Base-by-base conservation (phyloP, 148 eudicot species). In the Fagopyrum esculentum region DNA sequence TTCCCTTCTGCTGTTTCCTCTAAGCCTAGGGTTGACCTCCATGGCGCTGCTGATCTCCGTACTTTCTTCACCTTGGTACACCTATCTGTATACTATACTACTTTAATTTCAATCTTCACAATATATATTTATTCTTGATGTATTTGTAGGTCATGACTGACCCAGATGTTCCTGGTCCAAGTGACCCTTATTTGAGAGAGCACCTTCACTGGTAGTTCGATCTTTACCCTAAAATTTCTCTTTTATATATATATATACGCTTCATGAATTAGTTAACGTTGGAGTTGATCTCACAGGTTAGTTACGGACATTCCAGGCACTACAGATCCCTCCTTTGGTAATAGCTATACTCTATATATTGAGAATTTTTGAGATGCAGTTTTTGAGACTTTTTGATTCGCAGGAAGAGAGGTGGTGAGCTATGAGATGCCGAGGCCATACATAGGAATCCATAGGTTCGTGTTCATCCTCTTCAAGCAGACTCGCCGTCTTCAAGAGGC, bases 251-350 rank as follows among this genome's bases (percentile, higher is more conserved):
- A 52, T 54, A 55, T n/a, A 16, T 5, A 49, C 13, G 59, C 59
- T 55, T n/a, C 19, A 4, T 55, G n/a, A 55, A 19, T 29, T 35
- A 26, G n/a, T 3, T 22, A 63, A 22, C 43, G 19, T 55, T 9
- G 10, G 13, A 29, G 29, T 15, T 30, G 15, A 63, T 63, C 16
- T 66, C 19, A 76, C 98, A 93, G 98, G 98, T 60, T 93, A 48
- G 91, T 93, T 76, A 91, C 97, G 8, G 92, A 93, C 82, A 93
- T 93, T 73, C 98, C 98, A 69, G 98, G 98, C 82, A 91, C 91
- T 29, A 93, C 98, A n/a, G 86, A 93, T 72, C 85, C 85, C 69
- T 79, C 91, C 74, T 93, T 93, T 76, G 98, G 98, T 93, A 87
- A 54, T 5, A 35, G 22, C 2, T 22, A 40, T 22, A n/a, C 45